Evolutionary conservation across 805 yeast genomes (phyloP), one percentile per base, ranked within the genome.

Genomic region (baker's yeast (Saccharomyces cerevisiae)): DNA sequence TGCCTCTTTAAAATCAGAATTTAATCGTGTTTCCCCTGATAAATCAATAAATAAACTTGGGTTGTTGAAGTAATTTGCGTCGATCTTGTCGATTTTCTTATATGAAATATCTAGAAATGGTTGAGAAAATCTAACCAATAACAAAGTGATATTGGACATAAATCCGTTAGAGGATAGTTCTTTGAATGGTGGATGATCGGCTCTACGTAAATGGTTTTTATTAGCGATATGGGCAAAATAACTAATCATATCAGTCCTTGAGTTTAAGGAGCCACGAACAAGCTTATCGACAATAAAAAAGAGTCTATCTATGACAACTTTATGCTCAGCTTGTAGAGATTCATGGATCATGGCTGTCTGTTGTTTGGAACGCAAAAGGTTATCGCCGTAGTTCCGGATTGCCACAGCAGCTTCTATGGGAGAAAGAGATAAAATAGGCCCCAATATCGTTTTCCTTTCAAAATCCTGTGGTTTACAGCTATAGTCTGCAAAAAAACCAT

Each of bases 201-300:
- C 96, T 61, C 89, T 79, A 71, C 98, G 82, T 60, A 89, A 78
- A 69, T 90, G 97, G 66, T 91, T 90, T 51, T 80, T 77, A 62
- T 92, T 88, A n/a, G 89, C 79, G 46, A 89, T 76, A 28, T 77
- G 78, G 1, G 87, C 85, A 69, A 91, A 82, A 76, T 84, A 90
- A 49, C 76, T 71, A 60, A 94, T 71, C 50, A 91, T 64, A 46
- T 74, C 83, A 41, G 74, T 73, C 57, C 98, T 79, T 0, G 96
- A 79, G 11, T 73, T 72, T 0, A 79, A 72, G 4, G 89, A 82
- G 0, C 89, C 88, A 57, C 98, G 77, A 13, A 94, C 79, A 48
- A 94, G 77, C 62, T 80, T 83, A 65, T 91, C 87, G 51, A 84
- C 70, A 43, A 94, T 81, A 58, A 74, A 77, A 64, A 88, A 89